Base-by-base conservation (phyloP, 225 moss, liverwort and hornwort species). In the Marchantia paleacea region DNA sequence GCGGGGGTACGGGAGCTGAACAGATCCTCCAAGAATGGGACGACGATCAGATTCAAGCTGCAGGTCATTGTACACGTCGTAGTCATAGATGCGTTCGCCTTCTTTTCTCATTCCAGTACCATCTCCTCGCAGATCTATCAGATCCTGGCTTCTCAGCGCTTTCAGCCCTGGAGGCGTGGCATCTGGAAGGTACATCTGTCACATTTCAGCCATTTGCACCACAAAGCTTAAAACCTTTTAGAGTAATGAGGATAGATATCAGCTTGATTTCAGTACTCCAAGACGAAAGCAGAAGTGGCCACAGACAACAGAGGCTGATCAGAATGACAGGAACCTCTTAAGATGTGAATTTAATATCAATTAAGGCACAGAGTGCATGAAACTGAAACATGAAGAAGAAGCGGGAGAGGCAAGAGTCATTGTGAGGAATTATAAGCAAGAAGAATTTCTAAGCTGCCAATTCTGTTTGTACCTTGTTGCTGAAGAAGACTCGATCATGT, bases 31-130 rank as follows among this genome's bases (percentile, higher is more conserved):
- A 55, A 91, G 79, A 7, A 85, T 79, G 4, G 83, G 88, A n/a
- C 92, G 85, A 63, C 64, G 39, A 10, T 77, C 0, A 71, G 67
- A 29, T 91, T 88, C 7, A 84, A 80, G 0, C 1, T 73, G 26
- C 84, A 92, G 67, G 81, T 92, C 92, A 60, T 91, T n/a, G 82
- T 87, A 92, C 3, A 10, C 26, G 28, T 73, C 88, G 72, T 82
- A 92, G 68, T 92, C 91, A 78, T 92, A 92, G 80, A 92, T 85
- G 28, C 92, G 89, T 24, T 92, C 91, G 12, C 88, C 79, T 13
- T 1, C 3, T 0, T 79, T 76, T 39, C 89, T 80, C 47, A 78
- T 73, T 6, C 90, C 91, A 5, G 18, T 86, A 26, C 91, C 88
- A 25, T 88, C 26, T n/a, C 92, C 92, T 22, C 88, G 83, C 71